phyloP scores from a whole-genome alignment of 805 yeast genomes.

The Hanseniaspora jakobsenii region DNA sequence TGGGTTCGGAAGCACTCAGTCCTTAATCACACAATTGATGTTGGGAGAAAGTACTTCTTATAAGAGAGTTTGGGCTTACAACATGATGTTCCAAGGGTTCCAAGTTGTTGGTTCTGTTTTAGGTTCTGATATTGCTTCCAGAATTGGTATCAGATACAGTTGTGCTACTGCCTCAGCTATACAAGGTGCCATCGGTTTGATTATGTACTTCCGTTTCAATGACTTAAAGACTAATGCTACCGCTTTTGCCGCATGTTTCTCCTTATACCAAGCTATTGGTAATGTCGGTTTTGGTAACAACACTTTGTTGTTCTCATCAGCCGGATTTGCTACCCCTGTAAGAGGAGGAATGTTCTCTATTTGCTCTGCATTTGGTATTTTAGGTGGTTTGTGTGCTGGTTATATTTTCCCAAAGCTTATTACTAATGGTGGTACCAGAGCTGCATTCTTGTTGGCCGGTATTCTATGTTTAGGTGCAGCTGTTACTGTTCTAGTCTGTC shows the following conservation, averaged over 20 bases:
- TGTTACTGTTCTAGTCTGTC: constrained; percentile 34
- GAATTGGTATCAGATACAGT: constrained; percentile 76
- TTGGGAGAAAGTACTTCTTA: constrained; percentile 45
- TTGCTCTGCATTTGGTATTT: constrained; percentile 83
- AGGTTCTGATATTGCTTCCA: constrained; percentile 80
- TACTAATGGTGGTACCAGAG: constrained; percentile 43
- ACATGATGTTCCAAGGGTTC: constrained; percentile 73
- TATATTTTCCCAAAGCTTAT: constrained; percentile 77
- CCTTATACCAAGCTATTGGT: constrained; percentile 76
- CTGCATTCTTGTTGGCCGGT: constrained; percentile 23
- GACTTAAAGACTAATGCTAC: constrained; percentile 50
- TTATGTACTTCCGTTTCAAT: constrained; percentile 64
- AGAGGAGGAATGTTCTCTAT: constrained; percentile 86
- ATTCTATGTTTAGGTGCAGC: constrained; percentile 50
- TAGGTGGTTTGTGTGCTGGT: constrained; percentile 88
- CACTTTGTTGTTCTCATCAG: constrained; percentile 76
- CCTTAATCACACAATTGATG: constrained; percentile 49
- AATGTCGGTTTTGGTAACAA: constrained; percentile 85
- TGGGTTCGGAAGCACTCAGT: constrained; percentile 76
- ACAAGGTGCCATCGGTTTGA: constrained; percentile 71
- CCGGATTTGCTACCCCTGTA: constrained; percentile 73
- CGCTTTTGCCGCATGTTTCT: constrained; percentile 74
- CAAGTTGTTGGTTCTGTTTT: constrained; percentile 81
- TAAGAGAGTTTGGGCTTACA: constrained; percentile 81
- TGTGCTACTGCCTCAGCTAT: constrained; percentile 51